phyloP scores from a whole-genome alignment of 163 green algal species.

The Scenedesmus sp. region DNA sequence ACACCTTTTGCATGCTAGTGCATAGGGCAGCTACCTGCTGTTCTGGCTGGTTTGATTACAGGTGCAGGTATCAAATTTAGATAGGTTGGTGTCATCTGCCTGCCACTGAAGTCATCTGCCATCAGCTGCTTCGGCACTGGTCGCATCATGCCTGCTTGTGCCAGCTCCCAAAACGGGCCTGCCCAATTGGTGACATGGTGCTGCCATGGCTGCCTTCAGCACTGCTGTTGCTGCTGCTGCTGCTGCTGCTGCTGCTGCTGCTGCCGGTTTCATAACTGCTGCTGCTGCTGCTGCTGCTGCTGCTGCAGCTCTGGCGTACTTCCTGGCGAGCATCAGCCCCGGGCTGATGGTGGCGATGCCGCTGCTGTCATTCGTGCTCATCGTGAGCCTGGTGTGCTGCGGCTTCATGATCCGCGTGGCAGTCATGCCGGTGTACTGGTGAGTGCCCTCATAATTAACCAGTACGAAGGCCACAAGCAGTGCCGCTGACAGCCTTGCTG shows the following conservation, averaged over 20 bases:
- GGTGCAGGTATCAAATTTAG: too few relatives aligned
- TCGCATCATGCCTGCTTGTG: too few relatives aligned
- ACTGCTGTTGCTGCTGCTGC: neutral
- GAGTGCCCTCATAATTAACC: conserved; percentile 66
- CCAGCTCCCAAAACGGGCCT: too few relatives aligned
- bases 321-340: conserved; percentile 72
- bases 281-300: neutral
- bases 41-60: too few relatives aligned
- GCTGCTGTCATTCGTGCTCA: conserved; percentile 66
- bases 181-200: too few relatives aligned
- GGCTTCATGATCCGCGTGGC: conserved; percentile 64
- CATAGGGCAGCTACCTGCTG: too few relatives aligned
- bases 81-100: too few relatives aligned
- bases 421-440: conserved; percentile 46
- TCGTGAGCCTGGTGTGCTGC: conserved; percentile 59
- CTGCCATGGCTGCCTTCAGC: too few relatives aligned
- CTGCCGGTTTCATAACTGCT: neutral
- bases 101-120: too few relatives aligned
- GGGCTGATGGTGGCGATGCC: conserved; percentile 79
- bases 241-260: neutral
- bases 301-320: conserved; percentile 69
- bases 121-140: too few relatives aligned
- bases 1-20: too few relatives aligned
- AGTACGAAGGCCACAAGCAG: conserved; percentile 52
- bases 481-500: neutral